Conservation (phyloP, 495 filamentous ascomycete genomes). For the Trichodelitschia bisporula region DNA sequence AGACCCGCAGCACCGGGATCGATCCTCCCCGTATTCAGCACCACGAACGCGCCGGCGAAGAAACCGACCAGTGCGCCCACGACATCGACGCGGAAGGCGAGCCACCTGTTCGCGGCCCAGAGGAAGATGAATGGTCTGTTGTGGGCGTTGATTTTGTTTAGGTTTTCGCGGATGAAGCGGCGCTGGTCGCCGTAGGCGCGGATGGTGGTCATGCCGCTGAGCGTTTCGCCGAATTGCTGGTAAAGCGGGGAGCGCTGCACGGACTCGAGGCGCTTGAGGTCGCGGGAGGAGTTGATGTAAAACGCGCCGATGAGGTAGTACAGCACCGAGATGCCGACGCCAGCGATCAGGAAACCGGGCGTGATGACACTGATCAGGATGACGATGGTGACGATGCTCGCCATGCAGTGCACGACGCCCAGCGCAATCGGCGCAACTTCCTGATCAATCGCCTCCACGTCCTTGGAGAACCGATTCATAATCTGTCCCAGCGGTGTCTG, state of each 20-base stretch:
- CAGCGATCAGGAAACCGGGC: slow-evolving; percentile 75
- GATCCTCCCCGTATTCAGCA: slow-evolving; percentile 57
- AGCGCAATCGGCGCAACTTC: slow-evolving; percentile 83
- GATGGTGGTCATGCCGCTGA: slow-evolving; percentile 92
- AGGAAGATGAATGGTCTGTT: slow-evolving; percentile 86
- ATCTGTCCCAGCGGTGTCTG: slow-evolving; percentile 87
- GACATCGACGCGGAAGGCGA: slow-evolving; percentile 75
- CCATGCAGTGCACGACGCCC: slow-evolving; percentile 42
- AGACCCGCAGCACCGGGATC: slow-evolving; percentile 89
- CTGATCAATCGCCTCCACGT: slow-evolving; percentile 85
- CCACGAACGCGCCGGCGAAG: slow-evolving; percentile 80
- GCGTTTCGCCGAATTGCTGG: slow-evolving; percentile 93
- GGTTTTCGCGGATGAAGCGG: slow-evolving; percentile 84
- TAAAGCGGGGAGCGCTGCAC: slow-evolving; percentile 87
- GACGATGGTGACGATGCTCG: slow-evolving; percentile 67
- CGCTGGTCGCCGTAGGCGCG: slow-evolving; percentile 88
- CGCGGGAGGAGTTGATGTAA: slow-evolving; percentile 75
- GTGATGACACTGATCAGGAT: slow-evolving; percentile 82
- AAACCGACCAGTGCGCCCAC: slow-evolving; percentile 83
- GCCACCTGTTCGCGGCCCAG: slow-evolving; percentile 96
- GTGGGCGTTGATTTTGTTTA: slow-evolving; percentile 69
- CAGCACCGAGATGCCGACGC: slow-evolving; percentile 55
- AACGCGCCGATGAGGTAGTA: slow-evolving; percentile 69
- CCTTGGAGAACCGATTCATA: slow-evolving; percentile 98
- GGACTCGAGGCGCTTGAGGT: slow-evolving; percentile 87